Evolutionary conservation across 345 rosid species (phyloP).

Genomic region (Cardamine resedifolia): DNA sequence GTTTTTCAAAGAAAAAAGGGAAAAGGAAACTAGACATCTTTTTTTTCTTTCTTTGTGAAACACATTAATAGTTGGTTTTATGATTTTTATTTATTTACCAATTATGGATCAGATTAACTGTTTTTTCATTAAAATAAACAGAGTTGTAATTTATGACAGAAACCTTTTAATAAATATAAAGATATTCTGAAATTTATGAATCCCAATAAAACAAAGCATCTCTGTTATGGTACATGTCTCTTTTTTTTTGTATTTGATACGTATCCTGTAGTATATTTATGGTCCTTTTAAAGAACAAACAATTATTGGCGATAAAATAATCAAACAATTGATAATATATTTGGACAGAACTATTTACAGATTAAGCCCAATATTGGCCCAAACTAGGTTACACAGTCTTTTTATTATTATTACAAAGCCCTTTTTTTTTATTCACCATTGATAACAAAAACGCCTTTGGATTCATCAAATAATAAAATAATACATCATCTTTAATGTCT

Average conservation of each 20-base stretch:
- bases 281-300: neutral
- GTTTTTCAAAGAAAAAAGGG: neutral
- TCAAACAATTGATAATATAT: neutral
- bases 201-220: neutral
- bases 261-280: constrained; percentile 6
- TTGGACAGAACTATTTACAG: neutral
- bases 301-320: neutral
- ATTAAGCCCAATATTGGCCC: constrained; percentile 35
- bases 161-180: neutral
- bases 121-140: neutral
- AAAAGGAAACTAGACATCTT: constrained; percentile 1
- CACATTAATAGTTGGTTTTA: neutral
- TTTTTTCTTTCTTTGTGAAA: neutral
- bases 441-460: constrained; percentile 3
- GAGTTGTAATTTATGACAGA: constrained; percentile 3
- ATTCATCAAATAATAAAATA: constrained; percentile 4
- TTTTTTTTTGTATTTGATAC: constrained; percentile 8
- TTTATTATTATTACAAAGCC: neutral
- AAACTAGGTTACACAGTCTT: neutral
- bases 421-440: neutral
- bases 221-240: too few relatives aligned
- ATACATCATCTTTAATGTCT: neutral
- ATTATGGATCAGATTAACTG: constrained; percentile 14
- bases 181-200: neutral
- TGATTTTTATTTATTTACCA: constrained; percentile 11